These are phyloP conservation scores for Phialocephala sp. DNA, from an alignment of 2,329 filamentous ascomycete species.

Conservation along the genomic window DNA sequence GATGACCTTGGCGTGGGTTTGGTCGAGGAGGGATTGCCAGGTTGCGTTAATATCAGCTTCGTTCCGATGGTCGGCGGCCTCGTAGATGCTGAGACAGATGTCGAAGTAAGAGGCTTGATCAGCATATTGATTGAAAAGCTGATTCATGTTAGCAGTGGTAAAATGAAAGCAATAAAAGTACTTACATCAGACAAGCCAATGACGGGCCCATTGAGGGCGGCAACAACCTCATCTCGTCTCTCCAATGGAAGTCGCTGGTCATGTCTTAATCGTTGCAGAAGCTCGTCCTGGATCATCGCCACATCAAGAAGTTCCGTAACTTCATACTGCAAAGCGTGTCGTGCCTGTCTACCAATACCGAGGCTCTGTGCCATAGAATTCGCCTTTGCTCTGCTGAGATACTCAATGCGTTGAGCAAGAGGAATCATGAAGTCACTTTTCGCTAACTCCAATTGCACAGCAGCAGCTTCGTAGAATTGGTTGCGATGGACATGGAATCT, in stretches of 20 bases:
- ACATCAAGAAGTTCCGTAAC: slow-evolving; percentile 88
- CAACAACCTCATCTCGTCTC: slow-evolving; percentile 67
- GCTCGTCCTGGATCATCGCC: slow-evolving; percentile 92
- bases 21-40: slow-evolving; percentile 82
- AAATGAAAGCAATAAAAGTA: slow-evolving; percentile 34
- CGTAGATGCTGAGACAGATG: slow-evolving; percentile 89
- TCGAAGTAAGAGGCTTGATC: slow-evolving; percentile 94
- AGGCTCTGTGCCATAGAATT: slow-evolving; percentile 86
- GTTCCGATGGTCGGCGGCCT: slow-evolving; percentile 89
- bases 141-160: slow-evolving; percentile 27
- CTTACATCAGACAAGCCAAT: slow-evolving; percentile 77
- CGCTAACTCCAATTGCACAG: slow-evolving; percentile 83
- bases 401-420: slow-evolving; percentile 86
- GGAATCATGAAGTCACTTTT: slow-evolving; percentile 79
- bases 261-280: slow-evolving; percentile 76
- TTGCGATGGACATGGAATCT: slow-evolving; percentile 87
- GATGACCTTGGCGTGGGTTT: slow-evolving; percentile 61
- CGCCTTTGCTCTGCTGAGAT: slow-evolving; percentile 88
- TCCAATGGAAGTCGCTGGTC: slow-evolving; percentile 73
- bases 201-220: slow-evolving; percentile 78
- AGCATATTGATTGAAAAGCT: slow-evolving; percentile 93
- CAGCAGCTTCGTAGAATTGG: slow-evolving; percentile 84
- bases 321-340: slow-evolving; percentile 84
- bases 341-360: slow-evolving; percentile 77
- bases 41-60: slow-evolving; percentile 81